Base-by-base conservation (phyloP, 495 filamentous ascomycete species). In the Hypoxylon subgilvum region DNA sequence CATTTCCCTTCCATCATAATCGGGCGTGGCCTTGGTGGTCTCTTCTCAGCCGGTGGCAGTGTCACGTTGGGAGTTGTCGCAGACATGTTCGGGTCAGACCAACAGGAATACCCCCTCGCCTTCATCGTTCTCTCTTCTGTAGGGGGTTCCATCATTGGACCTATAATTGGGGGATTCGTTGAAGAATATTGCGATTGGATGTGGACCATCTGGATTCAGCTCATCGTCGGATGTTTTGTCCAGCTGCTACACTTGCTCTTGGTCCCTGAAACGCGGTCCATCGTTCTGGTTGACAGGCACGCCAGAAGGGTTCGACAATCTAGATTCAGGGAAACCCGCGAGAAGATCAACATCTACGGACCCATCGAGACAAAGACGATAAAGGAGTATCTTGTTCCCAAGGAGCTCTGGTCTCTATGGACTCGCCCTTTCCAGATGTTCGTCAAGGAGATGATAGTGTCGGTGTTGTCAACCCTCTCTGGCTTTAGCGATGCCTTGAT, bases 51-150 rank as follows among this genome's bases (percentile, higher is more conserved):
- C 16, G 89, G 89, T 17, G 89, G 89, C 31, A 90, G 87, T 9
- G 88, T 93, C 44, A 93, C 89, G 0, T 77, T 93, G 1, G 89
- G 89, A 17, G 89, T 92, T 84, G 86, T 90, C 25, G 89, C 89
- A 3, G 89, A 93, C 61, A 83, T 92, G 81, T 92, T 83, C 74
- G 83, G 86, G 36, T 52, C 86, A 0, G 82, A 88, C 52, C 74
- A 83, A 12, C 88, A 91, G 61, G 84, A 88, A 57, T 80, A 82
- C 51, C 88, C 86, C 2, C 84, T 90, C 3, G 87, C 88, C 1
- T 93, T 77, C 52, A 70, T 70, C 45, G 85, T 88, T 36, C 81
- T 88, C 49, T 70, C 67, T 25, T 86, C 84, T 5, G 84, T 87
- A 3, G 83, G 79, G 43, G 85, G 84, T 4, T 85, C 82, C 0